Evolutionary conservation across 2,329 filamentous ascomycete species (phyloP).

Genomic region (Hymenoscyphus repandus): DNA sequence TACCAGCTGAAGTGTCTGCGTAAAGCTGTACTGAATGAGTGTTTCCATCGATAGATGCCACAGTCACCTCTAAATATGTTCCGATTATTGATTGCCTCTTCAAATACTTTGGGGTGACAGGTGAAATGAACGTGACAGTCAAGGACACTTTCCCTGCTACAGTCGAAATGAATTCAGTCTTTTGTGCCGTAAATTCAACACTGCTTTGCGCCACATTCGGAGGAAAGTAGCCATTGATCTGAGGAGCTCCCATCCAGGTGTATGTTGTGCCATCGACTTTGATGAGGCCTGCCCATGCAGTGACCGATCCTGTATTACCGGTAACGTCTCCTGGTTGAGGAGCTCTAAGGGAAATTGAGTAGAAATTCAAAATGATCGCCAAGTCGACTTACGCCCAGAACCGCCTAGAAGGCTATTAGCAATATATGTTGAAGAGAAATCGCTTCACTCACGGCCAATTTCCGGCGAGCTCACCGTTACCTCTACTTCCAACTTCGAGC

Average conservation of each 20-base stretch:
- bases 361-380: neutral
- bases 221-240: constrained; percentile 34
- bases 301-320: constrained; percentile 43
- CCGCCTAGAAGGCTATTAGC: constrained; percentile 20
- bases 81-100: constrained; percentile 64
- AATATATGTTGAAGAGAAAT: neutral
- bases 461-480: constrained; percentile 63
- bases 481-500: constrained; percentile 57
- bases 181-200: constrained; percentile 67
- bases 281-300: constrained; percentile 66
- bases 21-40: constrained; percentile 65
- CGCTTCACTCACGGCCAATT: constrained; percentile 24
- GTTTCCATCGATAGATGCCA: constrained; percentile 55
- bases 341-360: constrained; percentile 12
- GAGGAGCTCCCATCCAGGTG: constrained; percentile 63
- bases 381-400: constrained; percentile 26
- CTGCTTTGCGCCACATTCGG: constrained; percentile 53
- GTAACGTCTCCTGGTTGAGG: constrained; percentile 23
- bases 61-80: constrained; percentile 63
- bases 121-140: constrained; percentile 66
- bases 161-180: constrained; percentile 64
- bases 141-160: constrained; percentile 56
- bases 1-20: constrained; percentile 65
- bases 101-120: constrained; percentile 63
- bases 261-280: constrained; percentile 59